Conservation (phyloP, 2,329 filamentous ascomycete species). For the Cladophialophora yegresii region DNA sequence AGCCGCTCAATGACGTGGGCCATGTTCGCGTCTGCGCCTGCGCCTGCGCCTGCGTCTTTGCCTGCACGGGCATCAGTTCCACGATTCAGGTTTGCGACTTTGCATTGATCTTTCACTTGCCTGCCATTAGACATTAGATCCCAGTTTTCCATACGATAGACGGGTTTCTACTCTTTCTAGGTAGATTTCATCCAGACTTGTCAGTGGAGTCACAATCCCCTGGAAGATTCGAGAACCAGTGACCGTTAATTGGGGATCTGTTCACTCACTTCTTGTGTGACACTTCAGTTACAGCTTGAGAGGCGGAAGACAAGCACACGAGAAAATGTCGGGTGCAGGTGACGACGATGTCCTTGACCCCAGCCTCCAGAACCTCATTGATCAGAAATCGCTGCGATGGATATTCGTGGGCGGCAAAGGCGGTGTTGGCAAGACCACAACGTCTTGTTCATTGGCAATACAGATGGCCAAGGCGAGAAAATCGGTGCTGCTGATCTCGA, state of each 20-base stretch:
- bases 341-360: conserved; percentile 82
- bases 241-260: background rate
- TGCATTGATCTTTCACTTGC: background rate
- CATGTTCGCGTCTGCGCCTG: background rate
- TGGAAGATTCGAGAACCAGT: background rate
- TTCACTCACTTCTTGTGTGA: background rate
- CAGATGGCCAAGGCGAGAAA: conserved; percentile 94
- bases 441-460: conserved; percentile 95
- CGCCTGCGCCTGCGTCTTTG: background rate
- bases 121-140: background rate
- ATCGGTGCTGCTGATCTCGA: conserved; percentile 95
- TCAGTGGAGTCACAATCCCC: background rate
- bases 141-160: background rate
- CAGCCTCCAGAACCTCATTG: conserved; percentile 88
- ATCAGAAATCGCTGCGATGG: conserved; percentile 94
- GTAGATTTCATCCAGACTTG: background rate
- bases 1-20: background rate
- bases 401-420: conserved; percentile 99
- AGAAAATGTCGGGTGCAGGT: background rate
- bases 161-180: background rate
- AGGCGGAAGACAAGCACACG: background rate
- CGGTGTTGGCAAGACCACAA: conserved; percentile 99
- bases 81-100: background rate
- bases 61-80: background rate
- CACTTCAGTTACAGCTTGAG: background rate